These are phyloP conservation scores for Cladophialophora bantiana DNA, from an alignment of 2,329 filamentous ascomycete genomes.

Conservation along the genomic window DNA sequence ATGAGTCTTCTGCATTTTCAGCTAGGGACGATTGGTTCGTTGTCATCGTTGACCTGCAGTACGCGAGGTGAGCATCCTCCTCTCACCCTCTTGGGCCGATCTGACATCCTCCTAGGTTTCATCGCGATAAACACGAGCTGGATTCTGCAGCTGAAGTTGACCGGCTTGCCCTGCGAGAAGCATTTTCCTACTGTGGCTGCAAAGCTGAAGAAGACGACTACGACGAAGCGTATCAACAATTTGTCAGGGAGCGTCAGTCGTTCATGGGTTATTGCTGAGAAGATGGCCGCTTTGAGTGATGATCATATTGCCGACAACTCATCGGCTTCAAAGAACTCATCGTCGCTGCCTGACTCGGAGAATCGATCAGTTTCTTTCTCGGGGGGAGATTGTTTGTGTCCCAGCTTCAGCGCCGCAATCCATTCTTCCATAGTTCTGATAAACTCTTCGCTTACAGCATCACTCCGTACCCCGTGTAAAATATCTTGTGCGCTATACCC, in stretches of 20 bases:
- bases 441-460: background rate
- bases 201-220: background rate
- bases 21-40: background rate
- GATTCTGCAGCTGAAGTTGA: background rate
- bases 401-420: background rate
- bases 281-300: background rate
- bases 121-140: background rate
- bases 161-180: background rate
- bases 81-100: background rate
- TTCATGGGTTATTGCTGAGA: background rate
- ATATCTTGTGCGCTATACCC: background rate
- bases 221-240: background rate
- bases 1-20: background rate
- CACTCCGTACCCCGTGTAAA: background rate
- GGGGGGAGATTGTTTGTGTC: background rate
- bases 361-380: background rate
- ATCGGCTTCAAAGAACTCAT: background rate
- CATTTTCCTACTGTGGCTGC: background rate
- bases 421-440: background rate
- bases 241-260: background rate
- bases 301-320: background rate
- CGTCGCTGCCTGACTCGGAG: background rate
- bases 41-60: background rate
- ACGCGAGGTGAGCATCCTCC: background rate
- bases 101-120: background rate